Conservation (phyloP, 1,139 yeast species). For the Pichia sp. region DNA sequence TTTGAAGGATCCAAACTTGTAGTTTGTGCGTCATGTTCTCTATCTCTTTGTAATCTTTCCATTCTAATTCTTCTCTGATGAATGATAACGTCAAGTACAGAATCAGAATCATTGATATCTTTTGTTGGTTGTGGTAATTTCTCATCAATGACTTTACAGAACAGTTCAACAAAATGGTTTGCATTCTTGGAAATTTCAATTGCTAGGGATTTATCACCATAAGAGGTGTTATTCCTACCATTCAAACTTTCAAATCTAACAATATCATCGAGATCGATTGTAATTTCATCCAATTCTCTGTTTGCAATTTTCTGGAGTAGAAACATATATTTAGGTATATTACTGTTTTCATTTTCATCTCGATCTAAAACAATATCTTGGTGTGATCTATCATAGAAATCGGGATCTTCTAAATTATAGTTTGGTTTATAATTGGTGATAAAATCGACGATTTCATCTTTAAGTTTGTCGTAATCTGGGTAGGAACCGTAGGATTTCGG, state of each 20-base stretch:
- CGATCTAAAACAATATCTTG: slow-evolving; percentile 16
- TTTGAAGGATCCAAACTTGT: slow-evolving; percentile 27
- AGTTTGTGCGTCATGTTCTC: slow-evolving; percentile 41
- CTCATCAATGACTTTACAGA: slow-evolving; percentile 67
- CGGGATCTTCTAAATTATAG: slow-evolving; percentile 25
- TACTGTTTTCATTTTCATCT: slow-evolving; percentile 23
- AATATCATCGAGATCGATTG: slow-evolving; percentile 80
- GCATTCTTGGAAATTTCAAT: slow-evolving; percentile 65
- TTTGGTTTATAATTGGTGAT: slow-evolving; percentile 49
- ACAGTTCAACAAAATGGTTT: slow-evolving; percentile 68
- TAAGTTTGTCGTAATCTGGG: slow-evolving; percentile 49
- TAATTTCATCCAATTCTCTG: slow-evolving; percentile 61
- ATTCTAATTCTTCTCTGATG: slow-evolving; percentile 85
- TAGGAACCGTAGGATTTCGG: slow-evolving; percentile 10
- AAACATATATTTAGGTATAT: slow-evolving; percentile 68
- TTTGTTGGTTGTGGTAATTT: slow-evolving; percentile 76
- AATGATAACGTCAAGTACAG: slow-evolving; percentile 85
- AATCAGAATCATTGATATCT: slow-evolving; percentile 75
- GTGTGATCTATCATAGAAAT: slow-evolving; percentile 28
- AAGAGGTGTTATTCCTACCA: slow-evolving; percentile 4
- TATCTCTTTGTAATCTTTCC: slow-evolving; percentile 62
- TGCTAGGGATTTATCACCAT: slow-evolving; percentile 33
- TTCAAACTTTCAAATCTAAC: slow-evolving; percentile 47
- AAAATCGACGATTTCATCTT: slow-evolving; percentile 48
- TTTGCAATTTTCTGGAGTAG: slow-evolving; percentile 78